Evolutionary conservation across 73 alveolate species (phyloP), one percentile per base, ranked within the genome.

Genomic region (Paramecium sonneborni): DNA sequence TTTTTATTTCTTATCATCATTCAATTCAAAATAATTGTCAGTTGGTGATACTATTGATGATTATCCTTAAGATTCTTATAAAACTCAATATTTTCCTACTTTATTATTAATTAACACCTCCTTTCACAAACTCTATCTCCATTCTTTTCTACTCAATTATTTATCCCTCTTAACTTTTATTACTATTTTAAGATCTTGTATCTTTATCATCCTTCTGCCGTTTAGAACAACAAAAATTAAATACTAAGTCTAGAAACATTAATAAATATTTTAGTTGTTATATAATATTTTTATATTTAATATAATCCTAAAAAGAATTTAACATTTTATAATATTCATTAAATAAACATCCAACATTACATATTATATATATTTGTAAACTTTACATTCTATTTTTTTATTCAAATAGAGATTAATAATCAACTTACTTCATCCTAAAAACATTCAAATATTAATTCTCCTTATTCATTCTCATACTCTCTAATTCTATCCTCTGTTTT

Each of bases 361-460:
- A 2, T 0, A 44, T 52, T 52, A 2, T 18, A n/a, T 52, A n/a
- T 11, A 18, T 52, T 52, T 21, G 18, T n/a, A 52, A n/a, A 52
- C 30, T 14, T 52, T 2, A 52, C 68, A 52, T 52, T 52, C 15
- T 28, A 52, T 52, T 52, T 52, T 52, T 52, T n/a, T n/a, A 52
- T 18, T 52, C 34, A 52, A 52, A 52, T 52, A 52, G 30, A 52
- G 30, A 2, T 52, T 30, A n/a, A 67, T 30, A 30, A 38, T 96
- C 97, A 96, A 52, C 97, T 95, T 56, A 97, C 98, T 95, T 97
- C 99, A 92, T 97, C 99, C 79, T 96, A 95, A 94, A 97, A 97
- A 70, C 99, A 96, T 93, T 97, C 99, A 92, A 97, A 97, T 72
- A 97, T 95, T 76, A 96, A 69, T 28, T 97, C 98, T 5, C 98